Evolutionary conservation across 1,284 basidiomycete genomes (phyloP).

Genomic region (Marasmius sp.): DNA sequence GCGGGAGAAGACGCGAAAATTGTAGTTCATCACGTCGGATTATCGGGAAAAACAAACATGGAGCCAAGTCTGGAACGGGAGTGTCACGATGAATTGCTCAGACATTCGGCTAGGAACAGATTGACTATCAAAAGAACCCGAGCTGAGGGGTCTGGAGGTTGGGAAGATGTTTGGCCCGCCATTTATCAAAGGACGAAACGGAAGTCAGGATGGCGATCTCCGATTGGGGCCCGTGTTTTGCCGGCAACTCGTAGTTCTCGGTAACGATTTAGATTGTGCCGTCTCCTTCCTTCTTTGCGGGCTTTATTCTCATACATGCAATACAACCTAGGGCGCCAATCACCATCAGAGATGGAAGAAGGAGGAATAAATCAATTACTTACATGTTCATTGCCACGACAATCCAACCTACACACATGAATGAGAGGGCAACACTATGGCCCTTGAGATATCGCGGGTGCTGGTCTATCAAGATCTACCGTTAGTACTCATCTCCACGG

Average conservation of each 20-base stretch:
- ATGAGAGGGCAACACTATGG: constrained; percentile 52
- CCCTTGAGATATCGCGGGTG: constrained; percentile 52
- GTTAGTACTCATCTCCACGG: not conserved
- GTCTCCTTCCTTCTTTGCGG: constrained; percentile 48
- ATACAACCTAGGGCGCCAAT: constrained; percentile 36
- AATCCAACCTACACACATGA: constrained; percentile 51
- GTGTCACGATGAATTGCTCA: not conserved
- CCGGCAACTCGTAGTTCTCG: constrained; percentile 48
- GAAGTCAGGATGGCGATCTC: constrained; percentile 58
- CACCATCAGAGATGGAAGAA: not conserved
- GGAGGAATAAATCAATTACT: constrained; percentile 18
- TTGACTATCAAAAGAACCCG: not conserved
- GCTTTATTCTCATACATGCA: constrained; percentile 61
- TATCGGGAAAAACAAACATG: not conserved
- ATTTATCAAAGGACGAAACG: constrained; percentile 39
- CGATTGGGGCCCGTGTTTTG: constrained; percentile 55
- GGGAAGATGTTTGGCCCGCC: not conserved
- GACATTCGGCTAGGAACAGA: not conserved
- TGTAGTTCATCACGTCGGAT: not conserved
- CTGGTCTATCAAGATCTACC: constrained; percentile 38
- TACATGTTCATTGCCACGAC: constrained; percentile 56
- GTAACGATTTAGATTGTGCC: constrained; percentile 49
- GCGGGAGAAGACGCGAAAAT: not conserved
- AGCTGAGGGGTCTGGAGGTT: not conserved
- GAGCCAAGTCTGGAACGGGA: not conserved